Evolutionary conservation across 1,284 basidiomycete genomes (phyloP).

Genomic region (Malassezia furfur): DNA sequence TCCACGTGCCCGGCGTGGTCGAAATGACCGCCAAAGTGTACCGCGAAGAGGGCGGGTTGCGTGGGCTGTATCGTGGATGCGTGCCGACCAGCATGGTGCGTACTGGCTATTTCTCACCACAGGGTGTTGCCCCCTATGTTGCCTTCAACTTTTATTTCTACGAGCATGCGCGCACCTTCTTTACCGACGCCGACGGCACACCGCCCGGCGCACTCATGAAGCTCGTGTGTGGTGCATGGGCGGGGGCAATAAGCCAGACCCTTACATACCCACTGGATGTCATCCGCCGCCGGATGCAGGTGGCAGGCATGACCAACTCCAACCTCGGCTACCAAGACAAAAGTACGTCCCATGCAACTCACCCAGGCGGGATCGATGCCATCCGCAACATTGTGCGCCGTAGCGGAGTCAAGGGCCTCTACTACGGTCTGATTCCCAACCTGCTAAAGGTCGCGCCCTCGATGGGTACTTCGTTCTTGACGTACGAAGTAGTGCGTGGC

Average conservation of each 20-base stretch:
- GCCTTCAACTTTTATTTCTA: constrained; percentile 46
- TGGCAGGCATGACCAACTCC: constrained; percentile 67
- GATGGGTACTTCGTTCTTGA: constrained; percentile 40
- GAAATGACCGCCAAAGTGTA: constrained; percentile 83
- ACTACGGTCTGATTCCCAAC: constrained; percentile 84
- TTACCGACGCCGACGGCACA: constrained; percentile 30
- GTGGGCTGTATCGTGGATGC: constrained; percentile 76
- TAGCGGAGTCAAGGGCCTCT: constrained; percentile 68
- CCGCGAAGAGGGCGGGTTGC: constrained; percentile 76
- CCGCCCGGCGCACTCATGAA: constrained; percentile 32
- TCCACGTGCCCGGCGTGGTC: constrained; percentile 60
- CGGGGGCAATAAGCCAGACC: constrained; percentile 70
- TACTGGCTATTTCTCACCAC: background rate
- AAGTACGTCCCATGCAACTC: constrained; percentile 11
- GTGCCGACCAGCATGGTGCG: constrained; percentile 64
- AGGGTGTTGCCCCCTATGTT: constrained; percentile 83
- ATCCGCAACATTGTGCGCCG: constrained; percentile 60
- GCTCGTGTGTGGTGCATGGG: constrained; percentile 53
- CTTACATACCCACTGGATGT: constrained; percentile 95
- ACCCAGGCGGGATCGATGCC: constrained; percentile 55
- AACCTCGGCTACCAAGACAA: constrained; percentile 63
- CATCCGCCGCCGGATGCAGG: constrained; percentile 86
- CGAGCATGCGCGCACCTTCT: constrained; percentile 40
- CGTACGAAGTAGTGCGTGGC: constrained; percentile 32
- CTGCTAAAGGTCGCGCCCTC: constrained; percentile 59